A percentile compares a stretch with the other conserved stretches of the same genome.
phyloP scores from a whole-genome alignment of 1,284 basidiomycete genomes.

The Thelephora terrestris region DNA sequence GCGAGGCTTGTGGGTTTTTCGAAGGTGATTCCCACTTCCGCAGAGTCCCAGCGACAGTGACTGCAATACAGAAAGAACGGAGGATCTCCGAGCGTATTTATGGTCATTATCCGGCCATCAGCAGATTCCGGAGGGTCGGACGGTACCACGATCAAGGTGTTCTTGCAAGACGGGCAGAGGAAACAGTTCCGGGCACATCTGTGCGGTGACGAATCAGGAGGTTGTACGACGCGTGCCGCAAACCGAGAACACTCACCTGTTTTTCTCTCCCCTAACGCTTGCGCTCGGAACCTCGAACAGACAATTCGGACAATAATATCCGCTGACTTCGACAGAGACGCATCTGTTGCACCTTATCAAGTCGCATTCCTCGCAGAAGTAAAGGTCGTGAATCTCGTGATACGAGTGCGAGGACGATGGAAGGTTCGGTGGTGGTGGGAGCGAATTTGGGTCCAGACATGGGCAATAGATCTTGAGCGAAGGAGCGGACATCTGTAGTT shows the following conservation, averaged over 20 bases:
- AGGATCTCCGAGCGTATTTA: slow-evolving; percentile 60
- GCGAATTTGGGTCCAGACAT: slow-evolving; percentile 47
- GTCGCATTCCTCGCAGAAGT: slow-evolving; percentile 99
- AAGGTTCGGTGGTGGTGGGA: slow-evolving; percentile 67
- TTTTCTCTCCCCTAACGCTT: slow-evolving; percentile 92
- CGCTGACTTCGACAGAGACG: slow-evolving; percentile 86
- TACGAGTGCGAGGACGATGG: slow-evolving; percentile 68
- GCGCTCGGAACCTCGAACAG: slow-evolving; percentile 98
- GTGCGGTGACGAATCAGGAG: neutral
- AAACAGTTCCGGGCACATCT: slow-evolving; percentile 98
- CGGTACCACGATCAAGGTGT: slow-evolving; percentile 80
- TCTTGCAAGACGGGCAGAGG: slow-evolving; percentile 85
- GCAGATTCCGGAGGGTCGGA: slow-evolving; percentile 69
- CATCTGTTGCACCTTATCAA: slow-evolving; percentile 89
- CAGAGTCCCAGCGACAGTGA: slow-evolving; percentile 92
- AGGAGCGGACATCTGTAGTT: slow-evolving; percentile 24
- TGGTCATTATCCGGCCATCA: slow-evolving; percentile 37
- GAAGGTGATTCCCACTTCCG: slow-evolving; percentile 82
- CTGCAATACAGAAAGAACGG: slow-evolving; percentile 90
- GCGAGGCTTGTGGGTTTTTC: slow-evolving; percentile 95
- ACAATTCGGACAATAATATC: slow-evolving; percentile 97
- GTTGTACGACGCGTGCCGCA: neutral
- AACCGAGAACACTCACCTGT: slow-evolving; percentile 49
- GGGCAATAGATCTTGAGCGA: slow-evolving; percentile 64
- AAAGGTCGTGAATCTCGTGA: slow-evolving; percentile 77